phyloP scores from a whole-genome alignment of 768 basidiomycete genomes.

The Krasilnikovozyma curviuscula region DNA sequence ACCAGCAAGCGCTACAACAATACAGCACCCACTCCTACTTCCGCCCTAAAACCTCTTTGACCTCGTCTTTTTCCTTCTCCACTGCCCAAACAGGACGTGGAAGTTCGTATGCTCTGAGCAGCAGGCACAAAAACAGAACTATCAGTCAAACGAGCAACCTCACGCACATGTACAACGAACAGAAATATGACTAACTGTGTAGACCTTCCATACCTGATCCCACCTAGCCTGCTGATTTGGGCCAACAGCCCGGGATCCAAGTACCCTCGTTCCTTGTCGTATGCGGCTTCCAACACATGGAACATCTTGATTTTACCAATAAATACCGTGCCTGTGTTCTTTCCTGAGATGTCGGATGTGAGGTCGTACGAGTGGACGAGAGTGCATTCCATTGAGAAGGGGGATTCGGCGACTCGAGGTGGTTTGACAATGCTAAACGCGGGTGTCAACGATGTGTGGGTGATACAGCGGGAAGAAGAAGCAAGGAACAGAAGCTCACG shows the following conservation, averaged over 20 bases:
- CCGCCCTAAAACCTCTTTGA: conserved; percentile 12
- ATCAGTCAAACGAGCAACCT: background rate
- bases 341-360: conserved; percentile 13
- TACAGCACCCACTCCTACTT: background rate
- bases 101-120: conserved; percentile 19
- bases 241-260: conserved; percentile 20
- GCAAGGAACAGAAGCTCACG: conserved; percentile 12
- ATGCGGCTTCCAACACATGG: conserved; percentile 23
- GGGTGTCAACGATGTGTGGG: background rate
- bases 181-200: conserved; percentile 13
- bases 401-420: conserved; percentile 15
- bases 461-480: background rate
- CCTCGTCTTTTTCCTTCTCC: conserved; percentile 25
- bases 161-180: background rate
- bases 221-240: conserved; percentile 35
- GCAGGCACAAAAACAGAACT: background rate
- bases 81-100: conserved; percentile 30
- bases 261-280: conserved; percentile 16
- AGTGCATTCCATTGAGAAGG: conserved; percentile 28
- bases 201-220: conserved; percentile 24
- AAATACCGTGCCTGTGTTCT: conserved; percentile 14
- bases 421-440: background rate
- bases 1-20: background rate
- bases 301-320: conserved; percentile 25
- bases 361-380: conserved; percentile 20